Evolutionary conservation across 2,329 filamentous ascomycete species (phyloP), one percentile per base, ranked within the genome.

Genomic region (Celoporthe dispersa): DNA sequence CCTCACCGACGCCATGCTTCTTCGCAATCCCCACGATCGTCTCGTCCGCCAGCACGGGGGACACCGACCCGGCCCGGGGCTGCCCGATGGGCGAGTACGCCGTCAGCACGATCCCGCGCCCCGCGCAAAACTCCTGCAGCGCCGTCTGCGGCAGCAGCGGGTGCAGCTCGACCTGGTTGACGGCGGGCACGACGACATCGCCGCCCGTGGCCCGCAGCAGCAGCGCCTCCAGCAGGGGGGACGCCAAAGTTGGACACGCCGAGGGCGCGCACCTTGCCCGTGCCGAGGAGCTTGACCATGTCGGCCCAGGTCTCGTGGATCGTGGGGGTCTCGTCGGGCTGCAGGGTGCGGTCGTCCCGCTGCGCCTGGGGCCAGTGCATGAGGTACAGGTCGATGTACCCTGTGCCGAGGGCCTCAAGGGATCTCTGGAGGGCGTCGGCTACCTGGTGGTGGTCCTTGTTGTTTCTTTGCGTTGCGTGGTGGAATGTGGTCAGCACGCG

Each of bases 181-280:
- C 88, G 11, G 88, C 88, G 51, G 78, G 79, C 28, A 80, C 71
- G 55, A 77, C 80, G 3, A 83, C 81, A 73, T 88, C 84, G 74
- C 85, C 86, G 37, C 37, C 37, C 11, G 4, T 39, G 37, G 6
- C 37, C 37, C 37, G 5, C 11, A 9, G 37, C 71, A 91, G 83
- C 33, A 91, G 85, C 75, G 84, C 89, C 81, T 91, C 88, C 35
- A 91, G 82, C 79, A 91, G 89, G 78, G n/a, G 83, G 84, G 77
- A 91, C 90, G 73, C 84, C 87, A 75, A 92, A 92, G 83, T 92
- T 92, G 76, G 88, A 90, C 69, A 92, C 87, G 77, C 89, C 89
- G 74, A 91, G 90, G 80, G 89, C 90, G 78, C 83, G 85, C 66
- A 89, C 89, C 76, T 89, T 90, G 74, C 86, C 85, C 53, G 83